These are phyloP conservation scores for Globisporangium rhizosaccharum DNA, from an alignment of 352 stramenopile genomes.

Conservation along the genomic window DNA sequence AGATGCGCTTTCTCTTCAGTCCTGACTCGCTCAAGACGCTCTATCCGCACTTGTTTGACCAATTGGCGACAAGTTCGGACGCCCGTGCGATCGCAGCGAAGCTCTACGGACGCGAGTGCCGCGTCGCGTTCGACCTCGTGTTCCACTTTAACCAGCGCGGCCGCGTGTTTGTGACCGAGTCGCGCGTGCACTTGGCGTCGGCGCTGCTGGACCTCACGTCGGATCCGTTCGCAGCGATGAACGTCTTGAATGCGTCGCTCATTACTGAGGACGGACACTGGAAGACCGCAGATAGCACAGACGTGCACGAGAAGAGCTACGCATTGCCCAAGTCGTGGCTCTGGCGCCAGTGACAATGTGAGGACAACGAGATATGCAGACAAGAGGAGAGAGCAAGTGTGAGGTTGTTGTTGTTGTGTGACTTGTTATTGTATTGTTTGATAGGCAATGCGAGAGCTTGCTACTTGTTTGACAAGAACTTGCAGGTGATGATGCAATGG, in stretches of 20 bases:
- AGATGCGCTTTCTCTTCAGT: conserved; percentile 36
- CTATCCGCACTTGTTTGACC: conserved; percentile 37
- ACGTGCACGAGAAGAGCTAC: conserved; percentile 7
- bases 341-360: conserved; percentile 4
- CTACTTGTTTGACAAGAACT: background rate
- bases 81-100: conserved; percentile 15
- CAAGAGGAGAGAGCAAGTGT: background rate
- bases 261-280: conserved; percentile 36
- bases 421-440: background rate
- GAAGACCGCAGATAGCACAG: conserved; percentile 22
- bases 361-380: background rate
- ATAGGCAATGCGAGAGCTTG: too few species aligned
- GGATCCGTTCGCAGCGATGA: conserved; percentile 27
- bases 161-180: conserved; percentile 24
- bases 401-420: background rate
- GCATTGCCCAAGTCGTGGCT: conserved; percentile 21
- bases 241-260: conserved; percentile 23
- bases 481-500: background rate
- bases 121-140: conserved; percentile 26
- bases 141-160: conserved; percentile 29
- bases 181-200: conserved; percentile 39
- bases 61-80: conserved; percentile 17
- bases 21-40: conserved; percentile 36
- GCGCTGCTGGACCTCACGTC: conserved; percentile 32
- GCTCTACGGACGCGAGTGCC: conserved; percentile 26